These are phyloP conservation scores for Euclidium syriacum DNA, from an alignment of 345 rosid species.

Conservation along the genomic window DNA sequence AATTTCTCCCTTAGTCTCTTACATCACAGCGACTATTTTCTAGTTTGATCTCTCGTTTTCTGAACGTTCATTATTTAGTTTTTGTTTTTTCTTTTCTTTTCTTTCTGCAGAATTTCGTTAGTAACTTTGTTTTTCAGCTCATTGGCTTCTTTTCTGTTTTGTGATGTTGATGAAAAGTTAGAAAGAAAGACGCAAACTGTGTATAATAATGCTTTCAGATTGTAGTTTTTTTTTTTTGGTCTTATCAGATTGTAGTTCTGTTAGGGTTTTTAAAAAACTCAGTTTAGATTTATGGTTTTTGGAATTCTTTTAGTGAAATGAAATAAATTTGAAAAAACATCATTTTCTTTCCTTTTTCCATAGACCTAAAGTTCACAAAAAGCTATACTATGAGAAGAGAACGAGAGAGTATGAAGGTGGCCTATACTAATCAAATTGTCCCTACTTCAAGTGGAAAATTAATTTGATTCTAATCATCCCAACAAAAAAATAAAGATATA, in stretches of 20 bases:
- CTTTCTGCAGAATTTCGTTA: not conserved
- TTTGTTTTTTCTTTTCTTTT: not conserved
- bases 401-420: conserved; percentile 30
- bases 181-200: conserved; percentile 9
- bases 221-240: conserved; percentile 10
- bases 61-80: not conserved
- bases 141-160: conserved; percentile 6
- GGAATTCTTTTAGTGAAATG: too few species aligned
- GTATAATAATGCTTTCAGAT: conserved; percentile 6
- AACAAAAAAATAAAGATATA: not conserved
- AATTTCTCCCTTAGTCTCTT: not conserved
- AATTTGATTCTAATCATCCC: conserved; percentile 32
- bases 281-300: not conserved
- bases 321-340: too few species aligned
- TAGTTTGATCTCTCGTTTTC: not conserved
- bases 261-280: not conserved
- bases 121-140: conserved; percentile 4
- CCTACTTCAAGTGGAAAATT: conserved; percentile 26
- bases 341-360: too few species aligned
- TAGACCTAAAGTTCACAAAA: too few species aligned
- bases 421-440: conserved; percentile 26
- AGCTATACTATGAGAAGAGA: conserved; percentile 11
- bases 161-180: conserved; percentile 26
- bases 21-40: not conserved
- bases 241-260: conserved; percentile 2